phyloP scores from a whole-genome alignment of 2,329 filamentous ascomycete genomes.

The Phaeophleospora eucalypticola region DNA sequence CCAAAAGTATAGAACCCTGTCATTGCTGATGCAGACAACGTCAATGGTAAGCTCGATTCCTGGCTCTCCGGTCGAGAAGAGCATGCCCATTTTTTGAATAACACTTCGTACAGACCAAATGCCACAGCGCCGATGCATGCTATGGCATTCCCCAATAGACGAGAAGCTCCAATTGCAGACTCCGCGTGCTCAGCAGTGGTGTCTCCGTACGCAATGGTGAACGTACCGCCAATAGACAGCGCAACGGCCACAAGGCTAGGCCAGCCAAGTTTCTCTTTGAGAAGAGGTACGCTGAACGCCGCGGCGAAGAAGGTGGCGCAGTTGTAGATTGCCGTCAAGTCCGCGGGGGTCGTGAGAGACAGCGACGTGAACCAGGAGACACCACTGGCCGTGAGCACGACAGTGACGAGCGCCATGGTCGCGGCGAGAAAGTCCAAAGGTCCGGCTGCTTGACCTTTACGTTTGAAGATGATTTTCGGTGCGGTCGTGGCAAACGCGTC shows the following conservation, averaged over 20 bases:
- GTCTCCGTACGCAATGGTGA: constrained; percentile 34
- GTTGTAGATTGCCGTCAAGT: constrained; percentile 35
- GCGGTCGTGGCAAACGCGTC: constrained; percentile 29
- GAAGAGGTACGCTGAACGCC: constrained; percentile 29
- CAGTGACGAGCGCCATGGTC: constrained; percentile 28
- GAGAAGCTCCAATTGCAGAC: constrained; percentile 23
- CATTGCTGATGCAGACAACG: constrained; percentile 29
- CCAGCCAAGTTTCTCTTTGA: constrained; percentile 29
- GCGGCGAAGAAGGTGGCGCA: constrained; percentile 34
- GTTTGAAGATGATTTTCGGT: constrained; percentile 23
- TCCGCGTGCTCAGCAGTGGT: constrained; percentile 24
- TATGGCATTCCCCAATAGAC: constrained; percentile 31
- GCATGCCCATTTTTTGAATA: constrained; percentile 35
- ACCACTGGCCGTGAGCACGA: constrained; percentile 30
- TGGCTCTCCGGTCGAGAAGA: constrained; percentile 24
- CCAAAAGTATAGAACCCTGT: constrained; percentile 32
- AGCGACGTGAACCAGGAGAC: constrained; percentile 31
- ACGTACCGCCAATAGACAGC: constrained; percentile 31
- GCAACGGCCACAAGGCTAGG: constrained; percentile 27
- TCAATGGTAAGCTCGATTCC: constrained; percentile 27
- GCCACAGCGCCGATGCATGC: constrained; percentile 30
- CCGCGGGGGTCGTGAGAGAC: constrained; percentile 30
- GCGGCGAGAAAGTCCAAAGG: constrained; percentile 30
- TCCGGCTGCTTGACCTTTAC: constrained; percentile 22
- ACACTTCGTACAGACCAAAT: constrained; percentile 34